These are phyloP conservation scores for Cryptococcus sp. DNA, from an alignment of 1,284 basidiomycete genomes.

Conservation along the genomic window DNA sequence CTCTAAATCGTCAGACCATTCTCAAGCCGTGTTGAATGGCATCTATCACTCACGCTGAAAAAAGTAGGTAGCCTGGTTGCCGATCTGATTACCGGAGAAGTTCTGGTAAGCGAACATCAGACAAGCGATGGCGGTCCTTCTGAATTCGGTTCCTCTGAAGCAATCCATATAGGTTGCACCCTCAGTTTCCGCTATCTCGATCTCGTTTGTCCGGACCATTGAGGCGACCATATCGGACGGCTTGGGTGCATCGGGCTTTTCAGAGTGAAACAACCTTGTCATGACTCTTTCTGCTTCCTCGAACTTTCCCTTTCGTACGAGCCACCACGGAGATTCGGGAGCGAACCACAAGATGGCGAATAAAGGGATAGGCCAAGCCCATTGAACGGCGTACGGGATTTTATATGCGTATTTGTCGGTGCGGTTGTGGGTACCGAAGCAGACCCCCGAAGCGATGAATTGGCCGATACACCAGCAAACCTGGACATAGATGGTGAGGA, in stretches of 20 bases:
- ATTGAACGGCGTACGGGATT: constrained; percentile 20
- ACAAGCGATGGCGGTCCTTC: constrained; percentile 44
- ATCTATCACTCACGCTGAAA: constrained; percentile 14
- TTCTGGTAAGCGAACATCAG: constrained; percentile 7
- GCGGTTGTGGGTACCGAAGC: constrained; percentile 24
- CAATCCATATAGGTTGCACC: constrained; percentile 48
- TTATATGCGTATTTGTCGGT: constrained; percentile 15
- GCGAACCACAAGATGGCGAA: constrained; percentile 14
- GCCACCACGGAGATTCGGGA: constrained; percentile 37
- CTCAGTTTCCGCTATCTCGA: constrained; percentile 32
- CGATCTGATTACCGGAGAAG: constrained; percentile 5
- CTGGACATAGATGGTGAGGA: constrained; percentile 38
- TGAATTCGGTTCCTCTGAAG: constrained; percentile 45
- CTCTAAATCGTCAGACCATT: constrained; percentile 17
- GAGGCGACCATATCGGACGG: constrained; percentile 45
- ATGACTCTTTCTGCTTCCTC: constrained; percentile 49
- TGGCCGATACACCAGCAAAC: constrained; percentile 31
- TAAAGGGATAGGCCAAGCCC: constrained; percentile 8
- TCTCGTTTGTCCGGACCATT: constrained; percentile 39
- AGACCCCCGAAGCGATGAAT: constrained; percentile 31
- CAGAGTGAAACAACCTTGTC: constrained; percentile 42
- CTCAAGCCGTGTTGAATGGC: no score
- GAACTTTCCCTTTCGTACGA: constrained; percentile 41
- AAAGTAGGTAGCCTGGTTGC: constrained; percentile 6
- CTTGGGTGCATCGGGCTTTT: constrained; percentile 41